phyloP scores from a whole-genome alignment of 2,329 filamentous ascomycete species.

The Xylaria sp. region DNA sequence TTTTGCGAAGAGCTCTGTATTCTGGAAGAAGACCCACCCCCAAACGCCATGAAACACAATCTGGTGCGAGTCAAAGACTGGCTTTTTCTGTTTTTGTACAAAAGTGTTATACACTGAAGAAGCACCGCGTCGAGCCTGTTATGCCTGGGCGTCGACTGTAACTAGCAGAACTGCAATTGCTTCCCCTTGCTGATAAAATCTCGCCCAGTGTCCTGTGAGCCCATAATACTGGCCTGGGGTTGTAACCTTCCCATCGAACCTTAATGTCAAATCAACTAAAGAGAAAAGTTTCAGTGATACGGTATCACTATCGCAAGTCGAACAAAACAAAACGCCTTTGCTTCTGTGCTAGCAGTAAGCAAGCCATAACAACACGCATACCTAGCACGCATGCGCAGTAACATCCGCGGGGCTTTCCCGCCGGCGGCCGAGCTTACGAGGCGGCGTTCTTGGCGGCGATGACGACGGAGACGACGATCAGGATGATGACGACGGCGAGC shows the following conservation, averaged over 20 bases:
- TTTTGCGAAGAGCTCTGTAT: not conserved
- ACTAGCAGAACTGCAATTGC: constrained; percentile 18
- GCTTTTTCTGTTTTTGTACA: constrained; percentile 31
- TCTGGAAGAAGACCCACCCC: not conserved
- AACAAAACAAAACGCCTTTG: not conserved
- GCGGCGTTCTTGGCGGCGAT: constrained; percentile 53
- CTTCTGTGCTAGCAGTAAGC: not conserved
- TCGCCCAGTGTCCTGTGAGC: constrained; percentile 6
- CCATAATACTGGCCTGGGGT: not conserved
- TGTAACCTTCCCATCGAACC: not conserved
- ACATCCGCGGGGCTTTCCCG: not conserved
- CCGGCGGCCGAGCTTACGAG: constrained; percentile 10
- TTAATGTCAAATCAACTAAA: not conserved
- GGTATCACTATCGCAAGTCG: not conserved
- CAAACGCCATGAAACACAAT: constrained; percentile 1
- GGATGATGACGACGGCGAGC: constrained; percentile 66
- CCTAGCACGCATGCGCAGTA: too few species aligned
- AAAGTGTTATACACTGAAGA: constrained; percentile 22
- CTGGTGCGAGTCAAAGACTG: constrained; percentile 11
- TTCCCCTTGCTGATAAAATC: constrained; percentile 1
- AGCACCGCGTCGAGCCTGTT: constrained; percentile 11
- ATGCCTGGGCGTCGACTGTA: constrained; percentile 22
- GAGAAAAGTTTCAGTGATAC: not conserved
- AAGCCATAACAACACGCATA: too few species aligned
- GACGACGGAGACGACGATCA: constrained; percentile 60